Base-by-base conservation (phyloP, 2,329 filamentous ascomycete species). In the Penicillium sp. region DNA sequence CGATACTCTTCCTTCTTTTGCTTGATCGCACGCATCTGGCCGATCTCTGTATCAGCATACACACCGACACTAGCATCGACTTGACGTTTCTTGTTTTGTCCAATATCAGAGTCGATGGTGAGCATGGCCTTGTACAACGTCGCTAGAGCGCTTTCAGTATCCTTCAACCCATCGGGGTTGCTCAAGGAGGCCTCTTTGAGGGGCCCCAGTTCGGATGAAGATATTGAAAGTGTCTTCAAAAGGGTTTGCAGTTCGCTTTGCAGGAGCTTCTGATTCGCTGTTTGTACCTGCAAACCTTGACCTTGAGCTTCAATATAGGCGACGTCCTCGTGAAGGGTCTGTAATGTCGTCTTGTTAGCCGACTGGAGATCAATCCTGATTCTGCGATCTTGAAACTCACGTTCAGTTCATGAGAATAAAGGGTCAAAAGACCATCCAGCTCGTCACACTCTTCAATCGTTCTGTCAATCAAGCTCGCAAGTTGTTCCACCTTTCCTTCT, bases 261-360 rank as follows among this genome's bases (percentile, higher is more conserved):
- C 41, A 98, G 78, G 26, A 95, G 78, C 67, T 95, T 95, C 67
- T 98, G 93, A 61, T 98, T 98, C 35, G 93, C 88, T 19, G 91
- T 91, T 69, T 97, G 93, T 6, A 98, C 91, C 63, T 98, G 93
- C 41, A 98, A 75, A 74, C 93, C 93, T 71, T 98, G 91, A 6
- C 88, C 90, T 69, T 98, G 93, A 2, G 93, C 89, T 72, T 98
- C 93, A 57, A 98, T 97, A 65, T 94, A 97, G 3, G 89, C 84
- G 60, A 98, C 94, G 61, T 98, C 93, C 43, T 97, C 91, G 49
- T 90, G 89, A 28, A 98, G 77, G 43, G 90, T 97, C 85, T 94
- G 63, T 15, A 24, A 53, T 3, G 19, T 19, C 32, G 4, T 32
- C 19, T 32, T 46, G 48, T 67, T 54, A 69, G 65, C 56, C 54